Conservation (phyloP, 2,329 filamentous ascomycete genomes). For the Coccinonectria pachysandricola region DNA sequence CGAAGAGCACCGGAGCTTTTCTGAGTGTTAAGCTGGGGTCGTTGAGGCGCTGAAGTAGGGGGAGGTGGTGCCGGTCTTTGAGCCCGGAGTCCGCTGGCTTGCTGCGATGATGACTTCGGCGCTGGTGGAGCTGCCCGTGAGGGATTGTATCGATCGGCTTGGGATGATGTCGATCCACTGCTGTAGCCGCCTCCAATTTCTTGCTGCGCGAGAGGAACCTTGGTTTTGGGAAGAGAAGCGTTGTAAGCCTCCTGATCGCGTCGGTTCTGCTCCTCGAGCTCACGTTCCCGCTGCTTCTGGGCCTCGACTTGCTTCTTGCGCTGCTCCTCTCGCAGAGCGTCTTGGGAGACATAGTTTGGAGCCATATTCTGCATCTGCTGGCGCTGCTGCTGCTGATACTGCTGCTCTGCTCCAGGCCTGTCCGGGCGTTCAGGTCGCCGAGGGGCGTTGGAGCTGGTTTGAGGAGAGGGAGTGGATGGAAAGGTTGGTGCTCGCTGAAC, state of each 20-base stretch:
- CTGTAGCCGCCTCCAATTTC: conserved; percentile 65
- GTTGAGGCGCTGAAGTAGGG: conserved; percentile 28
- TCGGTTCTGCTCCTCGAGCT: conserved; percentile 56
- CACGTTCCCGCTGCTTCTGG: conserved; percentile 38
- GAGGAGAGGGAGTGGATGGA: conserved; percentile 24
- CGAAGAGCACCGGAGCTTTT: conserved; percentile 37
- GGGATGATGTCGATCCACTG: conserved; percentile 27
- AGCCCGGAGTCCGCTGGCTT: conserved; percentile 49
- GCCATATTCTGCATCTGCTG: conserved; percentile 49
- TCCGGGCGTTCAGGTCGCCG: conserved; percentile 30
- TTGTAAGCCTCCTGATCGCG: conserved; percentile 84
- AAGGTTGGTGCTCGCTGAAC: conserved; percentile 35
- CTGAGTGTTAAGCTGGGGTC: conserved; percentile 40
- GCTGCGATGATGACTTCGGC: conserved; percentile 49
- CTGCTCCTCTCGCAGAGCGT: conserved; percentile 44
- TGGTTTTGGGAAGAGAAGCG: conserved; percentile 73
- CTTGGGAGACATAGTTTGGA: conserved; percentile 41
- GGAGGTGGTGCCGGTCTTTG: conserved; percentile 77
- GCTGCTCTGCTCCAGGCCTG: conserved; percentile 20
- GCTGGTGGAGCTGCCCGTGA: conserved; percentile 74
- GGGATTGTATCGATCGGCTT: conserved; percentile 71
- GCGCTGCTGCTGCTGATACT: conserved; percentile 43
- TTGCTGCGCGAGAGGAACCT: conserved; percentile 74
- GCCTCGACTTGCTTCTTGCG: conserved; percentile 53
- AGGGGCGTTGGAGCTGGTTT: conserved; percentile 27